These are phyloP conservation scores for Ophiosphaerella herpotricha DNA, from an alignment of 2,329 filamentous ascomycete species.

Conservation along the genomic window DNA sequence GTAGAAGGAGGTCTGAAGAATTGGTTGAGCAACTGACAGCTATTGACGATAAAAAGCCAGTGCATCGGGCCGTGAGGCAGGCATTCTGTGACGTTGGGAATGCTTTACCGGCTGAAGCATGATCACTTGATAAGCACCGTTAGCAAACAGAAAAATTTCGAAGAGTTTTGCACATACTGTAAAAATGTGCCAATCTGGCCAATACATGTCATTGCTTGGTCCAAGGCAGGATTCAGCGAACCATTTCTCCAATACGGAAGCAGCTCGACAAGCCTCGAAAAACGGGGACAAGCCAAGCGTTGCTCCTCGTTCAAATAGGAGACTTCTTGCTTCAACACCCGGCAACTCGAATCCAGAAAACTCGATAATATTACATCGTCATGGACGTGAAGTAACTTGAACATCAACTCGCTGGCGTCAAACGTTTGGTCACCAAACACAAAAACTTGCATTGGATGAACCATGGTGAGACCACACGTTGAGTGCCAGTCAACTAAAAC, in stretches of 20 bases:
- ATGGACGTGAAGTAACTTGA: not conserved
- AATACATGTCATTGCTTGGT: slow-evolving; percentile 1
- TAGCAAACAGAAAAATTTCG: not conserved
- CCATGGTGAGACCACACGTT: not conserved
- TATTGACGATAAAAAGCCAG: slow-evolving; percentile 1
- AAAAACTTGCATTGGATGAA: not conserved
- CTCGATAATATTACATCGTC: not conserved
- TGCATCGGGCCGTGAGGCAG: slow-evolving; percentile 2
- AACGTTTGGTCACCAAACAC: slow-evolving; percentile 2
- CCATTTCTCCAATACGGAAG: not conserved
- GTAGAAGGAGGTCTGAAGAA: not conserved
- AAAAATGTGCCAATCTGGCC: slow-evolving; percentile 1
- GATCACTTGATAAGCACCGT: not conserved
- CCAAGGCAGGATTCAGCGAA: not conserved
- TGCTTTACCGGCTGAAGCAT: not conserved
- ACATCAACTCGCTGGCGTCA: not conserved
- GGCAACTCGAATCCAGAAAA: not conserved
- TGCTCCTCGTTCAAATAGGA: not conserved
- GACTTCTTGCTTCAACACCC: not conserved
- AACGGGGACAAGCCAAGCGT: not conserved
- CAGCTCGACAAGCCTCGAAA: not conserved
- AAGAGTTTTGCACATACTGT: not conserved
- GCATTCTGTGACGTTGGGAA: not conserved
- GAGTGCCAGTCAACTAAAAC: not conserved
- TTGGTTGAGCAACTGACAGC: slow-evolving; percentile 2